Evolutionary conservation across 805 yeast species (phyloP).

Genomic region (Yarrowia sp.): DNA sequence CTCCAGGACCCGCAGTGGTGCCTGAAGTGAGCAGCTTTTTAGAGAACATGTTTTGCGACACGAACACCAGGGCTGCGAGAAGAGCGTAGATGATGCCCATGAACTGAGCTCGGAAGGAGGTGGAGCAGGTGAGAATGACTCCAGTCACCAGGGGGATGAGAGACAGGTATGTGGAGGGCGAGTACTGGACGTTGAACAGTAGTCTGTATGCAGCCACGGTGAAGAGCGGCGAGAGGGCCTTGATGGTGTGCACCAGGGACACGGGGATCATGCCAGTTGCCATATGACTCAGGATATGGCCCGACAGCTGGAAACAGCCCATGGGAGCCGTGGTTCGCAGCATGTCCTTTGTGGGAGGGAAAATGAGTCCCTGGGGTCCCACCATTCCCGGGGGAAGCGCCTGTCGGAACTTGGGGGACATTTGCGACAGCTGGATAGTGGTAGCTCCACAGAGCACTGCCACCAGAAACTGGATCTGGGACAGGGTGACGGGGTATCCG

Average conservation of each 20-base stretch:
- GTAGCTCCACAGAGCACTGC: slow-evolving; percentile 67
- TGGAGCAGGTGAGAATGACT: slow-evolving; percentile 69
- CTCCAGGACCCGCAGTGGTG: slow-evolving; percentile 39
- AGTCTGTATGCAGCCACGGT: slow-evolving; percentile 82
- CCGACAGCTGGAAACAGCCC: slow-evolving; percentile 92
- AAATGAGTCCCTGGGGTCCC: slow-evolving; percentile 44
- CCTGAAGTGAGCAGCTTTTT: slow-evolving; percentile 71
- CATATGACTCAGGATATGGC: slow-evolving; percentile 88
- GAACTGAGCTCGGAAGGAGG: slow-evolving; percentile 56
- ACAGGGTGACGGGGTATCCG: slow-evolving; percentile 84
- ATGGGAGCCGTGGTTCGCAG: slow-evolving; percentile 73
- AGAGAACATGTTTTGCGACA: slow-evolving; percentile 85
- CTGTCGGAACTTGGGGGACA: slow-evolving; percentile 47
- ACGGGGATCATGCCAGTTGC: slow-evolving; percentile 94
- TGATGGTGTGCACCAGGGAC: slow-evolving; percentile 92
- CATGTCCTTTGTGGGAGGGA: slow-evolving; percentile 46
- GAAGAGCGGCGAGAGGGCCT: slow-evolving; percentile 86
- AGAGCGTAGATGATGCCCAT: slow-evolving; percentile 74
- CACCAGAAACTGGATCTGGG: slow-evolving; percentile 83
- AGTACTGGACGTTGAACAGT: slow-evolving; percentile 65
- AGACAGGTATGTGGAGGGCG: slow-evolving; percentile 73
- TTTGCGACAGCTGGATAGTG: slow-evolving; percentile 53
- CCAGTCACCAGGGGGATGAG: slow-evolving; percentile 81
- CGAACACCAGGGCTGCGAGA: slow-evolving; percentile 74
- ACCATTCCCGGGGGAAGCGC: slow-evolving; percentile 51